Conservation (phyloP, 2,329 filamentous ascomycete species). For the Helotiales sp. region DNA sequence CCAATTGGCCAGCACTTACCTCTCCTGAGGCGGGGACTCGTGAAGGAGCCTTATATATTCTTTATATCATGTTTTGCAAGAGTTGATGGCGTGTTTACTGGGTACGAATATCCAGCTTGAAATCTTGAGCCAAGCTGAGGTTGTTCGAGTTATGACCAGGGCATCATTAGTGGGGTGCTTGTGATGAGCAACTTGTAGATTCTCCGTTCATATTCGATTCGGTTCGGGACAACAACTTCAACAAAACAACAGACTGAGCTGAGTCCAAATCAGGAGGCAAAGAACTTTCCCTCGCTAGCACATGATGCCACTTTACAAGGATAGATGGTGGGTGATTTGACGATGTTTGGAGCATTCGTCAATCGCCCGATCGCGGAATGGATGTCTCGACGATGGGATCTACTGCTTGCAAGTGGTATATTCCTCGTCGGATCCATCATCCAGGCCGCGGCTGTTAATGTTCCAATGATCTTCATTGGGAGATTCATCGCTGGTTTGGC, state of each 20-base stretch:
- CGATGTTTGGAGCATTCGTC: conserved; percentile 71
- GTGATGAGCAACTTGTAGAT: neutral
- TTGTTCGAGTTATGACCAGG: neutral
- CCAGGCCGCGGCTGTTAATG: conserved; percentile 64
- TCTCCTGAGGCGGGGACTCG: neutral
- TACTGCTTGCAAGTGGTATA: conserved; percentile 66
- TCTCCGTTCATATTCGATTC: too few species aligned
- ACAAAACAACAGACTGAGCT: neutral
- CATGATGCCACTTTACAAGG: neutral
- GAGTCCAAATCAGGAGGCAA: neutral
- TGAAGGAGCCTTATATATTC: neutral
- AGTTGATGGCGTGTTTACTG: neutral
- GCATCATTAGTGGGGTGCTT: neutral
- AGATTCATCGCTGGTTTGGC: conserved; percentile 63
- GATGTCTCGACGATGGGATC: conserved; percentile 69
- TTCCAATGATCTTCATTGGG: conserved; percentile 59
- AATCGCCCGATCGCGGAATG: conserved; percentile 72
- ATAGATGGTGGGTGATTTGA: conserved; percentile 8
- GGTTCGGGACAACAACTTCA: too few species aligned
- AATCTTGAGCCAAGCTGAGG: neutral
- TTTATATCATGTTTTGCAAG: neutral
- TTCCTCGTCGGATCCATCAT: conserved; percentile 73
- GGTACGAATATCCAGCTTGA: neutral
- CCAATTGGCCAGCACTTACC: neutral
- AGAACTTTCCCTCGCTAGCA: neutral